Evolutionary conservation across 208 protist species (phyloP), one percentile per base, ranked within the genome.

Genomic region (Trypanosomatidae sp.): DNA sequence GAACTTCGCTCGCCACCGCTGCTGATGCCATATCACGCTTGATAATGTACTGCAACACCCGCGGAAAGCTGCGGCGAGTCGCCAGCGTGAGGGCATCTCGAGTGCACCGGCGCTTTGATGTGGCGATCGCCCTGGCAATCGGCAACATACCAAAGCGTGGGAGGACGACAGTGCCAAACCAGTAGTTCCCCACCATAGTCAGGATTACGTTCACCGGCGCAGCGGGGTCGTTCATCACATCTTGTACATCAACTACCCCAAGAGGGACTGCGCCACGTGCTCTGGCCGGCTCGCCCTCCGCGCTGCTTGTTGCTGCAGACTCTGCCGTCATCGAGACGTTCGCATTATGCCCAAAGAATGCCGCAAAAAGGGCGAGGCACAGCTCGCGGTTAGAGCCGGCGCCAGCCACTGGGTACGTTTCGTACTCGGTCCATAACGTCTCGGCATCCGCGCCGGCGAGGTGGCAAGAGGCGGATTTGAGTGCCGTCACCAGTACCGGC

Each of bases 351-450:
- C 92, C 92, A 64, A 93, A 88, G 59, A 97, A 91, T 28, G 81
- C 65, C 52, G 85, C 74, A 67, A 97, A 95, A 53, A 97, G 86
- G 56, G 90, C 83, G 22, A 88, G 46, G 12, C 77, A 62, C 58
- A 97, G 76, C 58, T 89, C 86, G 9, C 83, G 75, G 5, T 74
- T 50, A 0, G 81, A 80, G 39, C 43, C 52, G 13, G 87, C 52
- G 49, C 81, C 56, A 2, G 88, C 85, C 10, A 80, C 58, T 1
- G 81, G 67, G 69, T 94, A 82, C 10, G 88, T 91, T 74, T 95
- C 93, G 73, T 89, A 97, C 73, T 95, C 90, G 10, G 81, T 88
- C 91, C 89, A 97, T 39, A 97, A 70, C 76, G 84, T 79, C 80
- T 93, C 88, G 1, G 82, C 89, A 19, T 89, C 84, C 15, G 69